Base-by-base conservation (phyloP, 257 asterid species). In the Avicennia marina region DNA sequence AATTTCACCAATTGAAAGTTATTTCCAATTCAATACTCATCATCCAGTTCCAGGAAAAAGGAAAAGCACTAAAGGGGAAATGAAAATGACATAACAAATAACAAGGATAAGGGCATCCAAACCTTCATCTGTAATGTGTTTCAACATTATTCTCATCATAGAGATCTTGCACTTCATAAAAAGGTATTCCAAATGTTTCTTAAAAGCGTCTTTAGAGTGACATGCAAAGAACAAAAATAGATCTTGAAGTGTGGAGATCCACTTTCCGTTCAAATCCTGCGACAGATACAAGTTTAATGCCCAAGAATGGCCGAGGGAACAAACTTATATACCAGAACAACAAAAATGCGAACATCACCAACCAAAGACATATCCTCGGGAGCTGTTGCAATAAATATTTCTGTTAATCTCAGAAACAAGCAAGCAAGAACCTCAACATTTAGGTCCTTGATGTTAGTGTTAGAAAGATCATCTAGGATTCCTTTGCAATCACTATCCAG, bases 51-150 rank as follows among this genome's bases (percentile, higher is more conserved):
- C 57, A 46, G 42, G 45, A 58, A 15, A 57, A 19, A 40, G 21
- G 20, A 43, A 67, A 44, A n/a, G n/a, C n/a, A n/a, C n/a, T n/a
- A n/a, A n/a, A n/a, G n/a, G n/a, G n/a, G n/a, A n/a, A 42, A 50
- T 29, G 32, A 57, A 41, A 53, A 39, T 25, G 44, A 12, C 13
- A 40, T 22, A 19, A 55, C 39, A 56, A 41, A 55, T 43, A 17
- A 56, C 13, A 20, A 42, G 16, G 22, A 26, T 38, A 11, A 21
- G 34, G 16, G 18, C 29, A 22, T 6, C 29, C 49, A 74, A 72
- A 91, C 98, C 98, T 83, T 85, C 97, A 54, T 75, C 87, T 26
- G 78, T 69, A 55, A 85, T 69, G 53, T 83, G 58, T 58, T 88
- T 78, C 52, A 82, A 62, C 69, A 81, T 75, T 65, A 85, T 74